These are phyloP conservation scores for Strigomonas culicis DNA, from an alignment of 208 protist species.

Conservation along the genomic window DNA sequence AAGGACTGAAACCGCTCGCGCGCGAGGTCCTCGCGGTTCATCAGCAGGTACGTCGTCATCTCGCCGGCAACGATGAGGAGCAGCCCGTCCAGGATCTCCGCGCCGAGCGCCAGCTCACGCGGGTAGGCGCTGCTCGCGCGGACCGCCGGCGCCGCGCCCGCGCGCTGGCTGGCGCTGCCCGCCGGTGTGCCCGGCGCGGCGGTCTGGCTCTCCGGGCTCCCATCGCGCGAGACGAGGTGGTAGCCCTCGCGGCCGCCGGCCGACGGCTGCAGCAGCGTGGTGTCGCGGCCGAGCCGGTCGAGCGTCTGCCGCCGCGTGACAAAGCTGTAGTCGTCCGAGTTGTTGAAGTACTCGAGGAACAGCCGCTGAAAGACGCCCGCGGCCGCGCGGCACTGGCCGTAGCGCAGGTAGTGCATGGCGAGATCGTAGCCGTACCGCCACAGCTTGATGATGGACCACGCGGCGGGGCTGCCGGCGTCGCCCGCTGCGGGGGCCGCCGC, in stretches of 20 bases:
- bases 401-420: conserved; percentile 71
- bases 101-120: conserved; percentile 26
- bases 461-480: not conserved
- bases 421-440: conserved; percentile 75
- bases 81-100: conserved; percentile 63
- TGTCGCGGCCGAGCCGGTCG: conserved; percentile 40
- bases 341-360: conserved; percentile 84
- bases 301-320: conserved; percentile 30
- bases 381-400: conserved; percentile 57
- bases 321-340: conserved; percentile 82
- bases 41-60: conserved; percentile 16
- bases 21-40: conserved; percentile 17
- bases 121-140: conserved; percentile 35
- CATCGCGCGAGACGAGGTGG: too few relatives aligned
- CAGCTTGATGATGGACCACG: conserved; percentile 17
- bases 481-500: conserved; percentile 8
- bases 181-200: too few relatives aligned
- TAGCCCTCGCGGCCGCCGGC: not conserved
- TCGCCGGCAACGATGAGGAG: conserved; percentile 55
- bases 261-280: conserved; percentile 41
- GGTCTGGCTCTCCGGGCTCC: not conserved
- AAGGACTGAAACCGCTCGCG: conserved; percentile 42
- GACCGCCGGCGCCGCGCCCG: conserved; percentile 16
- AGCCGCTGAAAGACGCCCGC: conserved; percentile 36
- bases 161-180: too few relatives aligned